Percentiles rank a stretch among this genome's conserved stretches.
phyloP scores from a whole-genome alignment of 2,329 filamentous ascomycete species.

The Penicillium sclerotigenum region DNA sequence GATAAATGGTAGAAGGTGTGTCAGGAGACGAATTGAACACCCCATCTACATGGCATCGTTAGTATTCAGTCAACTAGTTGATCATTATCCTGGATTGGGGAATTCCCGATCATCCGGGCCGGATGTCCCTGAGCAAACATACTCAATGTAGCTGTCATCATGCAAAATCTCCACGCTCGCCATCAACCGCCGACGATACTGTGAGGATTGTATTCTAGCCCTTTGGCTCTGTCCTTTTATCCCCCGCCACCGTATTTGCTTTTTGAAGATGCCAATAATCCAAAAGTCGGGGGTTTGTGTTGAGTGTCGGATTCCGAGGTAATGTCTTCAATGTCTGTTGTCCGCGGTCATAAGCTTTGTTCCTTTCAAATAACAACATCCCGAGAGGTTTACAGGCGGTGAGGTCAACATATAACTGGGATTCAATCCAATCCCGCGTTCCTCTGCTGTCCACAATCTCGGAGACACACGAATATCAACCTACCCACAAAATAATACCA shows the following conservation, averaged over 20 bases:
- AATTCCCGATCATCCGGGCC: slow-evolving; percentile 9
- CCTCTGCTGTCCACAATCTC: slow-evolving; percentile 20
- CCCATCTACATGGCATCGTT: slow-evolving; percentile 43
- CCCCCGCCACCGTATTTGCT: slow-evolving; percentile 16
- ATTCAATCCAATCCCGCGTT: slow-evolving; percentile 4
- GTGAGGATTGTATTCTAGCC: slow-evolving; percentile 16
- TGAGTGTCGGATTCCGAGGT: slow-evolving; percentile 5
- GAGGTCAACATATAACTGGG: slow-evolving; percentile 2
- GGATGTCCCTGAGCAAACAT: slow-evolving; percentile 30
- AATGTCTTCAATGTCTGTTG: slow-evolving; percentile 5
- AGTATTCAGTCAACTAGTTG: slow-evolving; percentile 36
- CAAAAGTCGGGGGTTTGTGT: background rate
- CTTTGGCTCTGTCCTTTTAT: slow-evolving; percentile 18
- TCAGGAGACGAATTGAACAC: slow-evolving; percentile 58
- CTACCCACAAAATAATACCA: slow-evolving; percentile 24
- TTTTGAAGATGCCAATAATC: slow-evolving; percentile 9
- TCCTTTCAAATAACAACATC: background rate
- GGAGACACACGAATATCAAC: slow-evolving; percentile 17
- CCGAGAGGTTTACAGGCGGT: background rate
- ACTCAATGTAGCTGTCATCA: slow-evolving; percentile 46
- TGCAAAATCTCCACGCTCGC: slow-evolving; percentile 31
- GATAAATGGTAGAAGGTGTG: slow-evolving; percentile 75
- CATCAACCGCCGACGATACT: slow-evolving; percentile 30
- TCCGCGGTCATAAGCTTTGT: background rate
- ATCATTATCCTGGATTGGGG: slow-evolving; percentile 10